Conservation (phyloP, 768 basidiomycete genomes). For the Floccularia luteovirens region DNA sequence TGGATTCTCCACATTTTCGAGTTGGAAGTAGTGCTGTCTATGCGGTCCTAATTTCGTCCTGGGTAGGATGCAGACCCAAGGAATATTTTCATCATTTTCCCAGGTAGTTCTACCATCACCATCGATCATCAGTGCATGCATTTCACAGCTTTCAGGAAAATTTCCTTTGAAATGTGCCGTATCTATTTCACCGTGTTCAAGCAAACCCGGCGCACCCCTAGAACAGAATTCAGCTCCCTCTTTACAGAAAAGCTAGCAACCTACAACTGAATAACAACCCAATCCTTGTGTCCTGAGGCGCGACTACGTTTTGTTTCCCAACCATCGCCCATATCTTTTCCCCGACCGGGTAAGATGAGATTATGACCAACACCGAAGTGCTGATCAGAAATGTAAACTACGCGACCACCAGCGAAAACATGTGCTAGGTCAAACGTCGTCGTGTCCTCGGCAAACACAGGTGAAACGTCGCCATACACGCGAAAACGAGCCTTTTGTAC, state of each 20-base stretch:
- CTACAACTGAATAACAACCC: slow-evolving; percentile 85
- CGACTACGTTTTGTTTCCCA: slow-evolving; percentile 97
- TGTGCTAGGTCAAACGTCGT: slow-evolving; percentile 78
- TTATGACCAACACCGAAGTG: slow-evolving; percentile 93
- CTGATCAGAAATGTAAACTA: slow-evolving; percentile 84
- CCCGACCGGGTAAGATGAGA: slow-evolving; percentile 85
- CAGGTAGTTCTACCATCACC: slow-evolving; percentile 28
- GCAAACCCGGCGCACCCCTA: slow-evolving; percentile 67
- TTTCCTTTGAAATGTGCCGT: slow-evolving; percentile 96
- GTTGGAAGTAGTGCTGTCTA: slow-evolving; percentile 82
- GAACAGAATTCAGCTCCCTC: slow-evolving; percentile 2
- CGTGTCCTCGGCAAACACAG: slow-evolving; percentile 47
- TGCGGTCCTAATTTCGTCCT: slow-evolving; percentile 83
- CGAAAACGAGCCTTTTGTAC: slow-evolving; percentile 75
- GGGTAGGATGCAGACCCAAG: slow-evolving; percentile 72
- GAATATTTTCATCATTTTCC: slow-evolving; percentile 26
- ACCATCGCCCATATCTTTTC: slow-evolving; percentile 94
- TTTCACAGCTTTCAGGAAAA: slow-evolving; percentile 83
- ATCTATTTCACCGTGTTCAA: slow-evolving; percentile 84
- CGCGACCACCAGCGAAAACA: slow-evolving; percentile 83
- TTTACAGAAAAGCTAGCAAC: slow-evolving; percentile 16
- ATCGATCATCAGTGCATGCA: slow-evolving; percentile 48
- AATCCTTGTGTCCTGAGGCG: slow-evolving; percentile 76
- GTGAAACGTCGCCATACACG: slow-evolving; percentile 75
- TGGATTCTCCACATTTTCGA: slow-evolving; percentile 51